These are phyloP conservation scores for Aspergillus japonicus DNA, from an alignment of 2,329 filamentous ascomycete species.

Conservation along the genomic window DNA sequence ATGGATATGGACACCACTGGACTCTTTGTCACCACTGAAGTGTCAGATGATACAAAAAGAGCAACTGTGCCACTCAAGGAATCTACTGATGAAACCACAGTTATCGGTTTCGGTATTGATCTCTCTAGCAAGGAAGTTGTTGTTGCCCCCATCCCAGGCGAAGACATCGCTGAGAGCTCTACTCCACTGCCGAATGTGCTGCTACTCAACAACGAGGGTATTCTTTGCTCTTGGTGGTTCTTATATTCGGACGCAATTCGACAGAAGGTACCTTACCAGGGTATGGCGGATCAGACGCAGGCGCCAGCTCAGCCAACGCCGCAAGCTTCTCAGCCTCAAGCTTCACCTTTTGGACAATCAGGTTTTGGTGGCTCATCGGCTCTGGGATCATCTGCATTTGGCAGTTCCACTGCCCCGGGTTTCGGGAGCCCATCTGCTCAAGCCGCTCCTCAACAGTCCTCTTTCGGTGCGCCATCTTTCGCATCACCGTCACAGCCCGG, in stretches of 20 bases:
- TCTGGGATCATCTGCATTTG: conserved; percentile 22
- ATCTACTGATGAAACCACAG: conserved; percentile 65
- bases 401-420: conserved; percentile 18
- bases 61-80: conserved; percentile 73
- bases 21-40: conserved; percentile 60
- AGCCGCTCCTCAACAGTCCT: conserved; percentile 26
- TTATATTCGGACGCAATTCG: conserved; percentile 85
- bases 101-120: conserved; percentile 78
- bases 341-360: conserved; percentile 25
- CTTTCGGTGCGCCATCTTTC: conserved; percentile 31
- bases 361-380: conserved; percentile 10
- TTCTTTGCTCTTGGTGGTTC: conserved; percentile 85
- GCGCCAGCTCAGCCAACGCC: conserved; percentile 18
- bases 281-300: conserved; percentile 50
- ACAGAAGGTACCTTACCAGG: conserved; percentile 69
- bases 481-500: conserved; percentile 31
- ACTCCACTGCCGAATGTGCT: conserved; percentile 80
- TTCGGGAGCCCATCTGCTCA: conserved; percentile 33
- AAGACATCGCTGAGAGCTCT: conserved; percentile 76
- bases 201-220: conserved; percentile 83
- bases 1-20: conserved; percentile 62
- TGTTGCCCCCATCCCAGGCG: conserved; percentile 70
- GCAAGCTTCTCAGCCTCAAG: conserved; percentile 14
- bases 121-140: conserved; percentile 80
- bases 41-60: conserved; percentile 72